phyloP scores from a whole-genome alignment of 495 filamentous ascomycete species.

The Glutinoglossum americanum region DNA sequence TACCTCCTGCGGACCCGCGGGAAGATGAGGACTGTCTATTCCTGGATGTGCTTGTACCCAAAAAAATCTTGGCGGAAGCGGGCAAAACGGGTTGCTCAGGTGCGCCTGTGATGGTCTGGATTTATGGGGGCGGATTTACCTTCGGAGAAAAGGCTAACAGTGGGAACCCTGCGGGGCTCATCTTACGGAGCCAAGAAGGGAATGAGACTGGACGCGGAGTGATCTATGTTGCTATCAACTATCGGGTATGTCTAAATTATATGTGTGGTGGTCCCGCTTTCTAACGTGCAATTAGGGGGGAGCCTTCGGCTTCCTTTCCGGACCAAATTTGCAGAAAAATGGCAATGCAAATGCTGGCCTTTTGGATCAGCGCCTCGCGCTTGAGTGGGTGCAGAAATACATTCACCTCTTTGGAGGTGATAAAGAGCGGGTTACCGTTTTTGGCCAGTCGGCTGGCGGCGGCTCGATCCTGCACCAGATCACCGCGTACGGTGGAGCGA shows the following conservation, averaged over 20 bases:
- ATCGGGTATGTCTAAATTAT: slow-evolving; percentile 16
- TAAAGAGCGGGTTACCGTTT: slow-evolving; percentile 17
- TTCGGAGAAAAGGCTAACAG: background rate
- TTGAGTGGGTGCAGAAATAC: slow-evolving; percentile 8
- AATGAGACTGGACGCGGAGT: slow-evolving; percentile 15
- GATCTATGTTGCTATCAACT: slow-evolving; percentile 24
- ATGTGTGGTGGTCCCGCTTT: background rate
- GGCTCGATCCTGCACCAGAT: slow-evolving; percentile 30
- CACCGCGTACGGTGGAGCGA: slow-evolving; percentile 25
- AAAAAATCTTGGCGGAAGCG: slow-evolving; percentile 4
- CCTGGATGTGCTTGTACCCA: slow-evolving; percentile 23
- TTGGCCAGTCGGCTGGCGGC: slow-evolving; percentile 22
- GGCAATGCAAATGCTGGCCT: slow-evolving; percentile 4
- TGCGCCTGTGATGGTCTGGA: slow-evolving; percentile 17
- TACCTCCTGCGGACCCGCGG: background rate
- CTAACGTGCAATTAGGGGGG: slow-evolving; percentile 9
- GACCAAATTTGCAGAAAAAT: slow-evolving; percentile 1
- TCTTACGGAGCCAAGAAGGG: background rate
- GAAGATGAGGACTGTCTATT: slow-evolving; percentile 28
- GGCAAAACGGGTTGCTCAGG: slow-evolving; percentile 13
- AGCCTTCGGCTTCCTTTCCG: slow-evolving; percentile 26
- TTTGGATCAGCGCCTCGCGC: slow-evolving; percentile 7
- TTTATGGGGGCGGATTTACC: slow-evolving; percentile 14
- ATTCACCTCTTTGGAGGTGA: slow-evolving; percentile 23
- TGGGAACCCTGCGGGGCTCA: slow-evolving; percentile 3